Conservation (phyloP, 768 basidiomycete genomes). For the Multifurca ochricompacta region DNA sequence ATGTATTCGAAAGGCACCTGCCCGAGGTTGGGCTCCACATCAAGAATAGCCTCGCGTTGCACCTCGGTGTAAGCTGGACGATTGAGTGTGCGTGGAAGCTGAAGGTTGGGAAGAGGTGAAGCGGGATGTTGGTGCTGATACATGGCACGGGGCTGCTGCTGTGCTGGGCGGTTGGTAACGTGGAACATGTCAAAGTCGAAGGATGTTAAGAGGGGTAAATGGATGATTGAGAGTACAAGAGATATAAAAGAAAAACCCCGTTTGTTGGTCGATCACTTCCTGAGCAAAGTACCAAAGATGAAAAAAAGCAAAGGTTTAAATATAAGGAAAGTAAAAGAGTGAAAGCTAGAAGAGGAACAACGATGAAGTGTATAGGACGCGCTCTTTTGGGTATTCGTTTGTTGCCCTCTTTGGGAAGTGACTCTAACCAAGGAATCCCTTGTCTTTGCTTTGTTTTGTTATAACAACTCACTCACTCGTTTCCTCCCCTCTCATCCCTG, state of each 20-base stretch:
- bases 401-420: conserved; percentile 15
- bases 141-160: conserved; percentile 17
- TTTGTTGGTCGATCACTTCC: conserved; percentile 11
- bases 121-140: conserved; percentile 18
- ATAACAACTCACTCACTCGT: too few relatives aligned
- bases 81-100: conserved; percentile 64
- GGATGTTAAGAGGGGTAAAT: background rate
- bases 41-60: conserved; percentile 43
- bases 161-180: conserved; percentile 14
- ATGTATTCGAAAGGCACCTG: conserved; percentile 58
- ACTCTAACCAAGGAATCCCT: background rate
- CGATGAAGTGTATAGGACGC: background rate
- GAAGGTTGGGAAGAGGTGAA: conserved; percentile 35
- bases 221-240: background rate
- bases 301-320: conserved; percentile 14
- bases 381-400: conserved; percentile 20
- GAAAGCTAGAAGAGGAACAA: conserved; percentile 20
- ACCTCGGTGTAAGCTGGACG: conserved; percentile 55
- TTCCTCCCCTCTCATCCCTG: background rate
- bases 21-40: conserved; percentile 44
- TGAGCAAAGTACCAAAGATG: conserved; percentile 17
- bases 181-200: conserved; percentile 18
- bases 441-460: background rate
- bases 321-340: conserved; percentile 16
- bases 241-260: background rate